phyloP scores from a whole-genome alignment of 768 basidiomycete species.

The Antrodiella citrinella region DNA sequence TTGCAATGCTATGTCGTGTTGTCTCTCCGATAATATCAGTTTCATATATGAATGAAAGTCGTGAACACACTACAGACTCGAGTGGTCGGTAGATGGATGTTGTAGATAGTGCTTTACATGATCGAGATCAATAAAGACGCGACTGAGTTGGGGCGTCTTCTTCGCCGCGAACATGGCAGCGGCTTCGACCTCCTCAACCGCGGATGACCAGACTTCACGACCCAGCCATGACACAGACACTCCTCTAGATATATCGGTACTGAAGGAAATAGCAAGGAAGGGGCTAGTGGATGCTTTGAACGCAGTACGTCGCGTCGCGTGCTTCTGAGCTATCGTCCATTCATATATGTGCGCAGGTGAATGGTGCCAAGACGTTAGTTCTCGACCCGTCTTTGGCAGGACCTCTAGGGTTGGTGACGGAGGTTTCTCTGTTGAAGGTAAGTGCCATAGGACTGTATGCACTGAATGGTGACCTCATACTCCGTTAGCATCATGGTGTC shows the following conservation, averaged over 20 bases:
- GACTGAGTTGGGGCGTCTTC: neutral
- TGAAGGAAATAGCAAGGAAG: constrained; percentile 75
- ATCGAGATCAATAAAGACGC: neutral
- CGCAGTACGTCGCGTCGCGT: constrained; percentile 44
- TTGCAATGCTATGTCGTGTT: constrained; percentile 62
- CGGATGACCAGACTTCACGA: constrained; percentile 30
- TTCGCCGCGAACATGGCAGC: constrained; percentile 9
- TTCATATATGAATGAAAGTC: too few relatives aligned
- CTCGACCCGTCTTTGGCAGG: constrained; percentile 83
- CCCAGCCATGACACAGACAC: constrained; percentile 29
- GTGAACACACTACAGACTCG: too few relatives aligned
- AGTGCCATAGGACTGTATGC: constrained; percentile 8
- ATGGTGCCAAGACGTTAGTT: constrained; percentile 95
- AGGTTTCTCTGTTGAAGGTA: constrained; percentile 89
- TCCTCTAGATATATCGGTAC: constrained; percentile 47
- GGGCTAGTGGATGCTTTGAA: constrained; percentile 82
- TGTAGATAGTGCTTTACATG: too few relatives aligned
- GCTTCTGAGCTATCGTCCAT: too few relatives aligned
- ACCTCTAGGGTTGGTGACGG: constrained; percentile 90
- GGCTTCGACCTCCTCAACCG: constrained; percentile 18
- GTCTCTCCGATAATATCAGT: constrained; percentile 1
- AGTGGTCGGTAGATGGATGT: too few relatives aligned
- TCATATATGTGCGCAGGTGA: constrained; percentile 49
- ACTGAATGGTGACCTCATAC: too few relatives aligned
- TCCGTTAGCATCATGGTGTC: constrained; percentile 87